Base-by-base conservation (phyloP, 2,329 filamentous ascomycete species). In the Dactylonectria estremocensis region DNA sequence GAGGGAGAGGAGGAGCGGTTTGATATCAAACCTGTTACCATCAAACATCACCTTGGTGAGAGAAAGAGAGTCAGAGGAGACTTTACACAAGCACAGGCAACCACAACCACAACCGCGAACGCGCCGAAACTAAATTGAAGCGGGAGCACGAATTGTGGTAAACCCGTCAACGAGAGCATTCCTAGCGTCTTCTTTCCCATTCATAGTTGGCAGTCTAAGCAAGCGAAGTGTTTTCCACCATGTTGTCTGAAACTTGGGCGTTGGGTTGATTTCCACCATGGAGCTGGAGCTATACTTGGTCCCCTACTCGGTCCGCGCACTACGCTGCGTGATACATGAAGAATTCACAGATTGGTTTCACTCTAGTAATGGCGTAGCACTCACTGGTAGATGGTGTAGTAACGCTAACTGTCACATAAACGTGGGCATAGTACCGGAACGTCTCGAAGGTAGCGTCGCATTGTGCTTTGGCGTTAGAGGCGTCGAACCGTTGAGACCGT, bases 151-250 rank as follows among this genome's bases (percentile, higher is more conserved):
- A 24, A 11, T 11, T 37, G 22, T 33, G n/a, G 35, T 9, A 43
- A 43, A 46, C 28, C 22, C 14, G 24, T 10, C 24, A n/a, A n/a
- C 24, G 9, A 31, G 14, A 22, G 20, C 46, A 49, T 24, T 16
- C 24, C n/a, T 50, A 22, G 10, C 40, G 16, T 43, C n/a, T 43
- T 40, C 37, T 49, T 31, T 55, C 9, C 20, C 18, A 72, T 49
- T 49, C 49, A 69, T 70, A 62, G 52, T 52, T 70, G 68, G 60
- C 54, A 64, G 55, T 31, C 16, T 24, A 66, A 61, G 50, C 43
- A 52, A 68, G 45, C 58, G 50, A 61, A 43, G 58, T 62, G 57
- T 59, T 69, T 68, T n/a, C 46, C 31, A 6, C 14, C 10, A 18
- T 20, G 10, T 24, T 28, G 11, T 22, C 11, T 33, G 40, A 45